phyloP scores from a whole-genome alignment of 257 asterid species.

The Nemophila menziesii region DNA sequence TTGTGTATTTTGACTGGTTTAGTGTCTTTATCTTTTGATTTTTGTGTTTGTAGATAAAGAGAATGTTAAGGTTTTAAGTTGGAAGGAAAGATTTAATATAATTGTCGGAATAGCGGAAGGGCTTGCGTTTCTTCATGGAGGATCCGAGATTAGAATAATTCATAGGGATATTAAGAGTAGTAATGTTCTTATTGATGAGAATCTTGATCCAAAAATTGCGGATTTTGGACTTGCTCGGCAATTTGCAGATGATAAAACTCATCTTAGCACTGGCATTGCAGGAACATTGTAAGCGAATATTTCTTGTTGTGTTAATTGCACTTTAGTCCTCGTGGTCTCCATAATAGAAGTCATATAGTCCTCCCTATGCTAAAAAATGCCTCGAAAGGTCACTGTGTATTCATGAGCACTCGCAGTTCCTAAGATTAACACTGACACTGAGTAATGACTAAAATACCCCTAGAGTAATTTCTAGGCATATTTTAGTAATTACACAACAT shows the following conservation, averaged over 20 bases:
- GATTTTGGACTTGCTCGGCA: constrained; percentile 84
- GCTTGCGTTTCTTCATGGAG: constrained; percentile 64
- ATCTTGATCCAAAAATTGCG: constrained; percentile 49
- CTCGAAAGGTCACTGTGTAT: too few species aligned
- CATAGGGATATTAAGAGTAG: constrained; percentile 84
- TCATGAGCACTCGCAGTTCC: too few species aligned
- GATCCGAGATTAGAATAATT: constrained; percentile 41
- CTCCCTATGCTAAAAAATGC: too few species aligned
- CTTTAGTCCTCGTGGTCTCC: too few species aligned
- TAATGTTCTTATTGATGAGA: constrained; percentile 70
- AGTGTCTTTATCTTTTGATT: too few species aligned
- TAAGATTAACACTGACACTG: too few species aligned
- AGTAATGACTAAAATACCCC: too few species aligned
- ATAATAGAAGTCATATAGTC: too few species aligned
- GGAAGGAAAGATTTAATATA: constrained; percentile 60
- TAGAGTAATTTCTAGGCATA: not conserved
- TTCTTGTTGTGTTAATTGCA: too few species aligned
- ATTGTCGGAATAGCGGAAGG: constrained; percentile 79
- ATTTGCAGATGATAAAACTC: constrained; percentile 62
- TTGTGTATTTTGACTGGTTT: too few species aligned
- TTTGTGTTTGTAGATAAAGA: constrained; percentile 37
- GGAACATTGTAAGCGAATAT: constrained; percentile 64
- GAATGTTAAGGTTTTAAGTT: constrained; percentile 35
- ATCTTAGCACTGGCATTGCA: constrained; percentile 86
- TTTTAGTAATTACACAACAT: too few species aligned